Evolutionary conservation across 495 filamentous ascomycete genomes (phyloP).

Genomic region (Talaromyces nanjingensis): DNA sequence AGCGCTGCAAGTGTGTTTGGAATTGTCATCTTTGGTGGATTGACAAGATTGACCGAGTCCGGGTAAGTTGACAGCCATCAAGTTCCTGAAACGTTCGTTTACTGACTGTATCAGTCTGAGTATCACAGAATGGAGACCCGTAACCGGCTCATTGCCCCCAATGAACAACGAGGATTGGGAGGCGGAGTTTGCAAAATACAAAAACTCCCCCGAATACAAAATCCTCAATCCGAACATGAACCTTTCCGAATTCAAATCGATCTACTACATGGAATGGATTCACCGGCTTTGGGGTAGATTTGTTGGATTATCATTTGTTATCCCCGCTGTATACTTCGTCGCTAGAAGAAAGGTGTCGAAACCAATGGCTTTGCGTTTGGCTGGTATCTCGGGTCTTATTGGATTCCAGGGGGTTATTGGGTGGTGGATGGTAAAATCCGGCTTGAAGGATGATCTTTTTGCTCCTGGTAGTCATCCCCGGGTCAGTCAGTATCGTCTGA

Average conservation of each 20-base stretch:
- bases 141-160: conserved; percentile 89
- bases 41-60: conserved; percentile 92
- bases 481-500: conserved; percentile 88
- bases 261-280: conserved; percentile 99
- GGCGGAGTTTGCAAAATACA: conserved; percentile 85
- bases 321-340: conserved; percentile 85
- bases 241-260: conserved; percentile 89
- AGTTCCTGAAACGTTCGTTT: neutral
- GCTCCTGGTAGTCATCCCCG: conserved; percentile 83
- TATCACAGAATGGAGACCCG: conserved; percentile 98
- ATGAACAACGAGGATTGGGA: conserved; percentile 73
- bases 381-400: conserved; percentile 80
- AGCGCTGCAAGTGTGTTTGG: conserved; percentile 92
- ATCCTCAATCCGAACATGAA: conserved; percentile 87
- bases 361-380: conserved; percentile 68
- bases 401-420: conserved; percentile 93
- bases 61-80: conserved; percentile 50
- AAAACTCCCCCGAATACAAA: conserved; percentile 82
- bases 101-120: conserved; percentile 58
- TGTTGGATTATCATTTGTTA: conserved; percentile 80
- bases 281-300: conserved; percentile 94
- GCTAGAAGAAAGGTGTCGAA: conserved; percentile 69
- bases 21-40: conserved; percentile 89
- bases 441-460: conserved; percentile 90
- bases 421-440: conserved; percentile 99